Evolutionary conservation across 139 green algal species (phyloP).

Genomic region (Coelastrella sp.): DNA sequence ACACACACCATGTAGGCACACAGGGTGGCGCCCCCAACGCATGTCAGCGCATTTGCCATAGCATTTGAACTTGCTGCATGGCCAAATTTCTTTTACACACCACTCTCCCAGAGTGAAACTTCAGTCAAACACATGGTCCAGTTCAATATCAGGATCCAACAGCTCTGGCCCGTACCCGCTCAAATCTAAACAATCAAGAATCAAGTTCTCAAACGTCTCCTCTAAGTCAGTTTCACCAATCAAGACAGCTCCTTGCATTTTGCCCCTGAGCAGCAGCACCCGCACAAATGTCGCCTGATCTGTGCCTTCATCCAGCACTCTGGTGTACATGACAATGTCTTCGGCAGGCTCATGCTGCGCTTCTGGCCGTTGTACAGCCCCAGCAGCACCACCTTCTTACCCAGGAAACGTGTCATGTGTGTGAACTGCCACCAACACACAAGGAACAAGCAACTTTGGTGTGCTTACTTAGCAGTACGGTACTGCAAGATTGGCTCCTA

Average conservation of each 20-base stretch:
- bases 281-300: conserved; percentile 77
- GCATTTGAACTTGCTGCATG: not conserved
- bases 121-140: conserved; percentile 88
- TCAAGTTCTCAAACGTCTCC: conserved; percentile 92
- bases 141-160: conserved; percentile 83
- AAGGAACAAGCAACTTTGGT: not conserved
- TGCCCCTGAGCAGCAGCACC: conserved; percentile 81
- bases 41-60: too few species aligned
- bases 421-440: conserved; percentile 72
- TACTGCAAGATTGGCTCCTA: too few species aligned
- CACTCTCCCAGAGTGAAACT: not conserved
- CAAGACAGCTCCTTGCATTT: conserved; percentile 78
- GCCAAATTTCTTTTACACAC: not conserved
- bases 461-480: too few species aligned
- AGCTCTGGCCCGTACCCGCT: conserved; percentile 69
- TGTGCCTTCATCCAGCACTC: conserved; percentile 51
- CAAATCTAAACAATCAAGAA: conserved; percentile 87
- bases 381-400: conserved; percentile 88
- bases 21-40: too few species aligned
- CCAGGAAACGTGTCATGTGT: conserved; percentile 86
- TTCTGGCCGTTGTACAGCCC: conserved; percentile 91
- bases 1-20: too few species aligned
- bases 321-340: conserved; percentile 76
- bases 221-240: conserved; percentile 89
- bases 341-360: conserved; percentile 57